Evolutionary conservation across 176 grass and related monocot genomes (phyloP).

Genomic region (Phragmites australis): DNA sequence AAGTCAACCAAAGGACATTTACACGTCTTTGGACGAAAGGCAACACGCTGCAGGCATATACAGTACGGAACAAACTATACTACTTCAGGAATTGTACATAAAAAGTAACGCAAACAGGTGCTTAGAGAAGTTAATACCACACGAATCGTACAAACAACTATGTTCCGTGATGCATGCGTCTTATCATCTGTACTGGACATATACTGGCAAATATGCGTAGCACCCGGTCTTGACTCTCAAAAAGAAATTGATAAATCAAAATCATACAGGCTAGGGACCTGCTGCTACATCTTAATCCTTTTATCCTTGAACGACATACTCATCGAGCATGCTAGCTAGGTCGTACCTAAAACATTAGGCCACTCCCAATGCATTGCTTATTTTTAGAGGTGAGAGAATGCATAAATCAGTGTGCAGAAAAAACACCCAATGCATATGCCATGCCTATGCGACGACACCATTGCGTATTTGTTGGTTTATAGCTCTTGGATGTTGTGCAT

Average conservation of each 20-base stretch:
- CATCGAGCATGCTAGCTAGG: background rate
- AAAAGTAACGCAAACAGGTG: background rate
- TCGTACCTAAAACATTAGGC: constrained; percentile 40
- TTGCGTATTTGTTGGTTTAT: too few species aligned
- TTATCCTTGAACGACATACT: background rate
- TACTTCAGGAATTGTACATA: too few species aligned
- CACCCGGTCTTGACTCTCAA: too few species aligned
- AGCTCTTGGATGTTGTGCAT: too few species aligned
- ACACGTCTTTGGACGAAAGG: background rate
- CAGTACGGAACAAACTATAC: background rate
- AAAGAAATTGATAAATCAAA: background rate
- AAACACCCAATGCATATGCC: too few species aligned
- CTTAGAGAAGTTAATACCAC: background rate
- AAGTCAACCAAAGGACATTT: background rate
- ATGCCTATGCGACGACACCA: too few species aligned
- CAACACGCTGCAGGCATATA: background rate
- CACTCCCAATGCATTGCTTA: too few species aligned
- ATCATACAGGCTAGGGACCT: background rate
- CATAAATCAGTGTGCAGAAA: too few species aligned
- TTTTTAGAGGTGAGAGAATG: too few species aligned
- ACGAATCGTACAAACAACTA: background rate
- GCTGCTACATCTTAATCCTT: background rate
- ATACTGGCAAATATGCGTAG: background rate
- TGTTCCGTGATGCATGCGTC: background rate
- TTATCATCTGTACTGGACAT: background rate